Conservation (phyloP, 1,284 basidiomycete genomes). For the Paramarasmius palmivorus region DNA sequence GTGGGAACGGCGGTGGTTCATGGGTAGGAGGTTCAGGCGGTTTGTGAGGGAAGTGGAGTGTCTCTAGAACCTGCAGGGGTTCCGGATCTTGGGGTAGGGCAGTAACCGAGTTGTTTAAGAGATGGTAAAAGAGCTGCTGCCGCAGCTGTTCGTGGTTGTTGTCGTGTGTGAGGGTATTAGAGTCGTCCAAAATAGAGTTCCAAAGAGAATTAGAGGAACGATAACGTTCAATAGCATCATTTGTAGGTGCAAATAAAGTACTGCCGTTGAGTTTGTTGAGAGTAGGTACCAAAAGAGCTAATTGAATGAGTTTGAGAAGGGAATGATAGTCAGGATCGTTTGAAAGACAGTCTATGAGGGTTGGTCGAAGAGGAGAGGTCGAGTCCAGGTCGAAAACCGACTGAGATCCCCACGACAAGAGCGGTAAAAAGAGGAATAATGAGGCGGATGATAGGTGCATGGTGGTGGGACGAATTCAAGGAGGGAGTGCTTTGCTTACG, state of each 20-base stretch:
- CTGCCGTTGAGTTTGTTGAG: conserved; percentile 82
- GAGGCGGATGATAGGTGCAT: too few species aligned
- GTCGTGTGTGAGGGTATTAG: conserved; percentile 49
- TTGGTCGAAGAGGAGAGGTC: conserved; percentile 39
- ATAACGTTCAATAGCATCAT: conserved; percentile 78
- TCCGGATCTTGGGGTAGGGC: conserved; percentile 42
- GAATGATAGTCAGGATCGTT: conserved; percentile 79
- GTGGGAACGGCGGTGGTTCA: conserved; percentile 73
- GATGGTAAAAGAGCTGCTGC: conserved; percentile 93
- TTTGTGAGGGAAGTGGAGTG: conserved; percentile 71
- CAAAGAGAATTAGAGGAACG: conserved; percentile 45
- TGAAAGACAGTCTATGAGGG: conserved; percentile 79
- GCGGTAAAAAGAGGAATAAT: not conserved
- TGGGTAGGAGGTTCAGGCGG: conserved; percentile 54
- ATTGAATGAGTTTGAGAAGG: conserved; percentile 81
- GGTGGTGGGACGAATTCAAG: not conserved
- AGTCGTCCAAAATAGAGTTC: conserved; percentile 43
- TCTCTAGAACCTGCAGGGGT: conserved; percentile 49
- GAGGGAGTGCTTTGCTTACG: not conserved
- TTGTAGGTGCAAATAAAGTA: conserved; percentile 95
- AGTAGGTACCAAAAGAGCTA: conserved; percentile 87
- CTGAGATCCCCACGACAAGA: not conserved
- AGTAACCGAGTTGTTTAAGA: conserved; percentile 83
- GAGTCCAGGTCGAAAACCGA: too few species aligned
- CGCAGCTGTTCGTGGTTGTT: conserved; percentile 86